Percentiles rank a stretch among this genome's conserved stretches.
Conservation (phyloP, 805 yeast genomes). For the Metschnikowia similis region DNA sequence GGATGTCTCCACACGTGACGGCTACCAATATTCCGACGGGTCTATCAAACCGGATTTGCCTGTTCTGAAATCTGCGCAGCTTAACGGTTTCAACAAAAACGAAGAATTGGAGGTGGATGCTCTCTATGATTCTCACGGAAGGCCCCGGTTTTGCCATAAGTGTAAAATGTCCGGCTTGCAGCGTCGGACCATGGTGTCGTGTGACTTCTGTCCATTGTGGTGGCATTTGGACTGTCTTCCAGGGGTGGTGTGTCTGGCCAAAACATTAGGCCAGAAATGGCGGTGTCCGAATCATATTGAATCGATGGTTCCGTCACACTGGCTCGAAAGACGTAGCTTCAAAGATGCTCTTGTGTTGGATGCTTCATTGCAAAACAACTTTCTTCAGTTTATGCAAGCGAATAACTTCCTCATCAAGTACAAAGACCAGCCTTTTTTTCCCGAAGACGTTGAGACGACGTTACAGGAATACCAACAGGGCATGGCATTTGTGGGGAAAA, state of each 20-base stretch:
- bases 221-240: constrained; percentile 90
- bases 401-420: constrained; percentile 30
- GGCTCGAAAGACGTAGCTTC: constrained; percentile 40
- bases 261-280: constrained; percentile 79
- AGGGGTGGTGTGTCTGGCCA: constrained; percentile 69
- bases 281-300: constrained; percentile 85
- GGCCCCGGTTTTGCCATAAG: constrained; percentile 65
- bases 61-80: constrained; percentile 28
- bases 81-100: constrained; percentile 36
- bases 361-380: constrained; percentile 40
- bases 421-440: constrained; percentile 30
- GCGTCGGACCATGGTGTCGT: constrained; percentile 53
- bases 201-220: constrained; percentile 77
- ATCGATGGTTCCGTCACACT: constrained; percentile 38
- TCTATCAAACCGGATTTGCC: constrained; percentile 47
- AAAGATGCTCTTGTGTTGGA: constrained; percentile 51
- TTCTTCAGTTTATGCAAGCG: constrained; percentile 27
- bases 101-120: constrained; percentile 58
- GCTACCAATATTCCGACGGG: constrained; percentile 67
- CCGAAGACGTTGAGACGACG: constrained; percentile 15
- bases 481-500: constrained; percentile 19
- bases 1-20: constrained; percentile 61
- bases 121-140: constrained; percentile 64
- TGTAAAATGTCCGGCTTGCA: constrained; percentile 70
- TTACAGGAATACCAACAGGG: constrained; percentile 30